These are phyloP conservation scores for Botrytis aclada DNA, from an alignment of 2,329 filamentous ascomycete genomes.

Conservation along the genomic window DNA sequence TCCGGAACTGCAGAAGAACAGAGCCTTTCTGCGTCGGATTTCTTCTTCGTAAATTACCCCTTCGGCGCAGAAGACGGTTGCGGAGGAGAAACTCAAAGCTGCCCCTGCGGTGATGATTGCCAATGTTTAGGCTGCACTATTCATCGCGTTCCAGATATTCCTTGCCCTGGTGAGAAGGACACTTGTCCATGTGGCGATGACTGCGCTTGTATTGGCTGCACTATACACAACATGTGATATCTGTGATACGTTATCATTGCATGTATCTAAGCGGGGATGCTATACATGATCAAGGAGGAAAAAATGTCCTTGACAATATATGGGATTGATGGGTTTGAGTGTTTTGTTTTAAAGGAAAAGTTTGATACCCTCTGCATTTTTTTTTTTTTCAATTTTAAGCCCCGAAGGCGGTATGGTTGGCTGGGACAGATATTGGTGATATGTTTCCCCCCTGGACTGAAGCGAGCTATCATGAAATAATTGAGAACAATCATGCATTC, in stretches of 20 bases:
- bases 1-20: constrained; percentile 46
- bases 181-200: constrained; percentile 57
- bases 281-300: neutral
- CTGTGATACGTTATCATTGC: neutral
- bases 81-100: constrained; percentile 49
- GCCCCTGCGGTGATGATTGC: constrained; percentile 59
- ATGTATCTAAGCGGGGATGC: neutral
- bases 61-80: constrained; percentile 45
- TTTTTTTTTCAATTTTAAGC: neutral
- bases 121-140: constrained; percentile 56
- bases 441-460: neutral
- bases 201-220: constrained; percentile 56
- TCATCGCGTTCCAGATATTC: constrained; percentile 41
- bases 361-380: constrained; percentile 5
- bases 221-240: constrained; percentile 44
- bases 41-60: constrained; percentile 58
- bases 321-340: neutral
- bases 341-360: neutral
- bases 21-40: constrained; percentile 47
- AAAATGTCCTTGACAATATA: neutral
- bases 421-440: neutral
- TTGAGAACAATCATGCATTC: neutral
- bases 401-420: neutral
- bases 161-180: constrained; percentile 43
- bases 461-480: neutral